A percentile compares a stretch with the other conserved stretches of the same genome.
Evolutionary conservation across 2,329 filamentous ascomycete species (phyloP).

Genomic region (Alternaria hordeiaustralica): DNA sequence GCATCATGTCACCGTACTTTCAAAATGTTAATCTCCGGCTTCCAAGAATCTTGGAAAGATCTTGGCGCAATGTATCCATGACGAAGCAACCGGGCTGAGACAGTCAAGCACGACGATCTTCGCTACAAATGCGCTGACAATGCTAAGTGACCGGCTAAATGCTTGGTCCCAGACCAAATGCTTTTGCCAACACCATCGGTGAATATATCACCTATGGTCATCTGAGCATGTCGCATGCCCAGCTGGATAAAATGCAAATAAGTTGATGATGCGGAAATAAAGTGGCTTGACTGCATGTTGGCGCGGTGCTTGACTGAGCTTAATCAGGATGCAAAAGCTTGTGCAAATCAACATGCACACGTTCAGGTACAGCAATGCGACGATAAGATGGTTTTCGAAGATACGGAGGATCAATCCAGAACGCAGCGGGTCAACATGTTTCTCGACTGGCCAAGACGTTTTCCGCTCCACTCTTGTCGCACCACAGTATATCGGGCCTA

Average conservation of each 20-base stretch:
- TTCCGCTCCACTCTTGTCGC: constrained; percentile 3
- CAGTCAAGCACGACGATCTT: constrained; percentile 1
- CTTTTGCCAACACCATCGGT: constrained; percentile 23
- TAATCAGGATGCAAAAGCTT: constrained; percentile 7
- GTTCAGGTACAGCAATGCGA: background rate
- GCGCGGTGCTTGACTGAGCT: constrained; percentile 23
- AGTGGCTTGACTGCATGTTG: constrained; percentile 20
- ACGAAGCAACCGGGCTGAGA: constrained; percentile 1
- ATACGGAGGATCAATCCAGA: background rate
- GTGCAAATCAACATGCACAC: constrained; percentile 7
- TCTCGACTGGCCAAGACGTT: background rate
- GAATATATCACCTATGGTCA: constrained; percentile 10
- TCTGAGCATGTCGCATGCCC: constrained; percentile 13
- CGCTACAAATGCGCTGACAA: background rate
- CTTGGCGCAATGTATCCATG: constrained; percentile 17
- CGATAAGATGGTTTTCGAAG: background rate
- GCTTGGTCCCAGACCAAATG: constrained; percentile 24
- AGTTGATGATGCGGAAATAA: constrained; percentile 16
- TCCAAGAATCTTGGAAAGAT: background rate
- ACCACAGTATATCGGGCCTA: background rate
- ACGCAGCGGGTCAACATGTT: background rate
- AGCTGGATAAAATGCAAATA: constrained; percentile 16
- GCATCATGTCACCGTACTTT: constrained; percentile 2
- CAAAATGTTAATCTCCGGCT: background rate
- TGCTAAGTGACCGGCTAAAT: constrained; percentile 38